A percentile compares a stretch with the other conserved stretches of the same genome.
Evolutionary conservation across 1,284 basidiomycete species (phyloP).

Genomic region (Erythrobasidium hasegawianum): DNA sequence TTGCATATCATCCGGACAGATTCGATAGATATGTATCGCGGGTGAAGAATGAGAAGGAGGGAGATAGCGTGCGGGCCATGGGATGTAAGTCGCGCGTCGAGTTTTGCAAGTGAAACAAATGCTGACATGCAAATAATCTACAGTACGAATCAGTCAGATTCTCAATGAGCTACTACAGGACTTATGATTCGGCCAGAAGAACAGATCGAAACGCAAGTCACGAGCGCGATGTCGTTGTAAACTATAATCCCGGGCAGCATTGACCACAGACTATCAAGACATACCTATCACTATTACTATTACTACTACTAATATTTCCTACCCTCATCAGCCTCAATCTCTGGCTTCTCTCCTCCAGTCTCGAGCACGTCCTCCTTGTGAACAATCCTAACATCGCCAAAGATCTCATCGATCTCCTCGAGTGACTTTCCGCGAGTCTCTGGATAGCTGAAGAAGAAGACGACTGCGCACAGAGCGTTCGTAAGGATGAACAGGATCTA

Average conservation of each 20-base stretch:
- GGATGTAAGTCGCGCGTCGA: constrained; percentile 33
- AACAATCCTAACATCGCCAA: constrained; percentile 45
- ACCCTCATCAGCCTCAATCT: too few species aligned
- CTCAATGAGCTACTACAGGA: constrained; percentile 29
- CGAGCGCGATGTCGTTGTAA: too few species aligned
- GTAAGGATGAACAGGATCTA: constrained; percentile 27
- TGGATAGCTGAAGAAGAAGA: constrained; percentile 28
- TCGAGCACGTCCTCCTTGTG: neutral
- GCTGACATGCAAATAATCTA: neutral
- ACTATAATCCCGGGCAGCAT: too few species aligned
- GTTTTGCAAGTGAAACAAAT: too few species aligned
- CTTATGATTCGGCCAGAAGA: too few species aligned
- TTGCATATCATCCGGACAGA: constrained; percentile 37
- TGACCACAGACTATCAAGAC: too few species aligned
- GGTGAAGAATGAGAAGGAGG: constrained; percentile 20
- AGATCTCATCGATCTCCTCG: constrained; percentile 51
- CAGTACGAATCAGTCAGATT: constrained; percentile 28
- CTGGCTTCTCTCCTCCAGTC: too few species aligned
- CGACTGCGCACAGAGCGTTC: constrained; percentile 25
- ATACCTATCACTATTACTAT: too few species aligned
- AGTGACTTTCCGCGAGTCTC: constrained; percentile 47
- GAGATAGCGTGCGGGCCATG: constrained; percentile 27
- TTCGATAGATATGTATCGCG: constrained; percentile 34
- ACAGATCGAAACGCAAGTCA: too few species aligned
- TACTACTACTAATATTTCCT: too few species aligned